Conservation (phyloP, 768 basidiomycete genomes). For the Mycena haematopus region DNA sequence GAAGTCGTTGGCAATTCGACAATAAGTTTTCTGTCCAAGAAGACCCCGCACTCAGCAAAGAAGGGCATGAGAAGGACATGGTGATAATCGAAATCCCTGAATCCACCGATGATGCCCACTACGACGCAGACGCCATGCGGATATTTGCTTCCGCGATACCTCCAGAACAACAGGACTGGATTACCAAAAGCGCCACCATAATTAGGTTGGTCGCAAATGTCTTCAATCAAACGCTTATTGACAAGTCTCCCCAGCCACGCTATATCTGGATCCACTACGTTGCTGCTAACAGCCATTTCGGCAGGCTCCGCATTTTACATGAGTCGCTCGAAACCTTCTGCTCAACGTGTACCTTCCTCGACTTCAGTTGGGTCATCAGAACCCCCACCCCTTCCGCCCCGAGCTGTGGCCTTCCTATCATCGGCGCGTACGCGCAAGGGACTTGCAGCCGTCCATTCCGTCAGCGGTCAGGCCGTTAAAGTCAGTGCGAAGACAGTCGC, state of each 20-base stretch:
- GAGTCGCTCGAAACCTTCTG: conserved; percentile 57
- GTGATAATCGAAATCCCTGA: conserved; percentile 78
- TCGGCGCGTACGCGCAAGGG: conserved; percentile 64
- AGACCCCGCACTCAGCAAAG: conserved; percentile 57
- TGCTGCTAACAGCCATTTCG: conserved; percentile 66
- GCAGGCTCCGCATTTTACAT: conserved; percentile 69
- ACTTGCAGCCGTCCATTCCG: conserved; percentile 65
- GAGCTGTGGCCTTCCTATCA: conserved; percentile 62
- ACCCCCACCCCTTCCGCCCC: conserved; percentile 44
- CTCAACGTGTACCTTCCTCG: conserved; percentile 43
- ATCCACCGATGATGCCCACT: conserved; percentile 42
- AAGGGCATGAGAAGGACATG: conserved; percentile 62
- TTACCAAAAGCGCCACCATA: conserved; percentile 64
- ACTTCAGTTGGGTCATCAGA: conserved; percentile 25
- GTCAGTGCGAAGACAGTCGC: conserved; percentile 68
- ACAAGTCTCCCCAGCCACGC: conserved; percentile 55
- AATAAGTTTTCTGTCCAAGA: conserved; percentile 61
- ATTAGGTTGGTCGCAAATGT: conserved; percentile 55
- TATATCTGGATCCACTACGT: conserved; percentile 69
- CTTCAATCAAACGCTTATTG: neutral
- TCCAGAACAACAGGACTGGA: conserved; percentile 73
- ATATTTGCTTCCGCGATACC: conserved; percentile 68
- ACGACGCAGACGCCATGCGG: conserved; percentile 51
- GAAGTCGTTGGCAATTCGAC: conserved; percentile 74
- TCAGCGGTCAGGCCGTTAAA: conserved; percentile 70